These are phyloP conservation scores for Magnusiomyces suaveolens DNA, from an alignment of 1,139 yeast genomes.

Conservation along the genomic window DNA sequence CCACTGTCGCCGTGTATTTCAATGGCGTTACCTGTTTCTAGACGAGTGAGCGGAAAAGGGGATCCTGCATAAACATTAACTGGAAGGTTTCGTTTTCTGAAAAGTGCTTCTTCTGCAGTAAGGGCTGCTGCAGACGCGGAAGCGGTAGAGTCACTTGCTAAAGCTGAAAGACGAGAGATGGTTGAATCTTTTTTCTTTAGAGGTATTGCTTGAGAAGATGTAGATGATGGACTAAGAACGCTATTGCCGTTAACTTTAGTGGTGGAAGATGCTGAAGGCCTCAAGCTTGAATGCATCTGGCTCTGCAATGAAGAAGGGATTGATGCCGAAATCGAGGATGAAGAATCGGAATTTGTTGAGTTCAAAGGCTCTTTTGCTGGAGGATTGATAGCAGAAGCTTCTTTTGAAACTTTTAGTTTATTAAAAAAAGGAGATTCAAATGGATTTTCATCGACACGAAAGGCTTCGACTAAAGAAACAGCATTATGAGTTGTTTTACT, in stretches of 20 bases:
- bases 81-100: conserved; percentile 19
- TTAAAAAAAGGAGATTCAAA: too few species aligned
- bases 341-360: too few species aligned
- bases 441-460: conserved; percentile 29
- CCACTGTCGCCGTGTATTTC: conserved; percentile 70
- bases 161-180: not conserved
- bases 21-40: conserved; percentile 42
- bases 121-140: not conserved
- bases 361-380: too few species aligned
- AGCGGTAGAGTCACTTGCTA: not conserved
- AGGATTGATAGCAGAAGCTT: not conserved
- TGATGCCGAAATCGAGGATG: too few species aligned
- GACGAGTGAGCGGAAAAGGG: conserved; percentile 43
- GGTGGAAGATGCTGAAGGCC: too few species aligned
- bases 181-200: not conserved
- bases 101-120: not conserved
- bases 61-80: conserved; percentile 64
- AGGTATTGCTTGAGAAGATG: too few species aligned
- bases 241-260: too few species aligned
- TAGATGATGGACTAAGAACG: too few species aligned
- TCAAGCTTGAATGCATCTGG: too few species aligned
- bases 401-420: too few species aligned
- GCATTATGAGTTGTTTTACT: conserved; percentile 62
- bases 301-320: too few species aligned
- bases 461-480: conserved; percentile 52